Evolutionary conservation across 768 basidiomycete genomes (phyloP).

Genomic region (Psilocybe subaeruginosa): DNA sequence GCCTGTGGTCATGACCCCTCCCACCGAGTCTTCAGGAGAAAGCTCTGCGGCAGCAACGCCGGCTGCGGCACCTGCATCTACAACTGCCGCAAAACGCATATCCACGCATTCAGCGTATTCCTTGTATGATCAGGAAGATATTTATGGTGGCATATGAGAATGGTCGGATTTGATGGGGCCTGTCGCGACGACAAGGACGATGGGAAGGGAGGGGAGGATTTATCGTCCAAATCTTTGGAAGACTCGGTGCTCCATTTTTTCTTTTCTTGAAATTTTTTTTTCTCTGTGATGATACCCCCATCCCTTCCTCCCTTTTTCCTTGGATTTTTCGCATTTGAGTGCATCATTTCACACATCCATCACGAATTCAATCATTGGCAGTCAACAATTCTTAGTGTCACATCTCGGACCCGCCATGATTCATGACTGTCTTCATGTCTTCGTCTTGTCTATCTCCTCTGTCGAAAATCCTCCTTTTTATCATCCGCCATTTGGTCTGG

Average conservation of each 20-base stretch:
- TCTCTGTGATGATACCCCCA: not conserved
- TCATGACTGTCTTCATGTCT: no score
- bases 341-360: not conserved
- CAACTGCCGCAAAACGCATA: conserved; percentile 5
- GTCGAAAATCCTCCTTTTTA: no score
- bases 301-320: not conserved
- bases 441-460: no score
- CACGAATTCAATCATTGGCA: not conserved
- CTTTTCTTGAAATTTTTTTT: conserved; percentile 1
- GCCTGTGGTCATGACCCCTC: conserved; percentile 13
- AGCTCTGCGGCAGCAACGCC: not conserved
- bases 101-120: conserved; percentile 18
- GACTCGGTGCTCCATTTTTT: conserved; percentile 6
- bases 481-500: not conserved
- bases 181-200: not conserved
- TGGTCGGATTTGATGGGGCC: not conserved
- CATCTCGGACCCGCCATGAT: no score
- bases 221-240: not conserved
- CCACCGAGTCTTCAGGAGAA: not conserved
- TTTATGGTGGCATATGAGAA: conserved; percentile 27
- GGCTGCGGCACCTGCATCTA: not conserved
- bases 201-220: not conserved
- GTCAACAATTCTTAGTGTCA: not conserved
- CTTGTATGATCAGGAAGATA: conserved; percentile 25
- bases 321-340: not conserved